phyloP scores from a whole-genome alignment of 1,284 basidiomycete genomes.

The Pascua guehoae region DNA sequence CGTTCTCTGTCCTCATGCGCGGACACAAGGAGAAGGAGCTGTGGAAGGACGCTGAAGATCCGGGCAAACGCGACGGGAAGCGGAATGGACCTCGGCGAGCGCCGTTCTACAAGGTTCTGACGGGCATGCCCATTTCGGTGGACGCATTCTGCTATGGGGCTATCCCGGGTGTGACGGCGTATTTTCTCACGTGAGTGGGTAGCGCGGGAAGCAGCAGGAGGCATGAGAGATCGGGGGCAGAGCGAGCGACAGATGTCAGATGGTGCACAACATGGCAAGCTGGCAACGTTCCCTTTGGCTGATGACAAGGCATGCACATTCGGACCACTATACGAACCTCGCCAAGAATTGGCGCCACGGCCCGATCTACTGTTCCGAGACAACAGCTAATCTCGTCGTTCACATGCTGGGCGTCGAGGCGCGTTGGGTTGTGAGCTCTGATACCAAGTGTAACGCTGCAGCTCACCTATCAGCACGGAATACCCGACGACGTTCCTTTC shows the following conservation, averaged over 20 bases:
- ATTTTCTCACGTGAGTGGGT: slow-evolving; percentile 71
- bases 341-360: slow-evolving; percentile 83
- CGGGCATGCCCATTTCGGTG: slow-evolving; percentile 95
- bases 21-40: slow-evolving; percentile 71
- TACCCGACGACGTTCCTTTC: slow-evolving; percentile 74
- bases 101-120: slow-evolving; percentile 85
- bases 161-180: slow-evolving; percentile 82
- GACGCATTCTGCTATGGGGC: slow-evolving; percentile 90
- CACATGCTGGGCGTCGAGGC: slow-evolving; percentile 83
- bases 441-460: slow-evolving; percentile 29
- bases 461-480: slow-evolving; percentile 41
- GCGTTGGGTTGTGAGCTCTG: slow-evolving; percentile 73
- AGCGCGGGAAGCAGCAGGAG: background rate
- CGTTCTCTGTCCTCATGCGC: slow-evolving; percentile 78
- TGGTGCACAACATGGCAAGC: too few species aligned
- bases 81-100: slow-evolving; percentile 65
- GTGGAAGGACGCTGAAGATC: slow-evolving; percentile 70
- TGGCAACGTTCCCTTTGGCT: background rate
- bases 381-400: slow-evolving; percentile 83
- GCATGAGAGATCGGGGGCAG: too few species aligned
- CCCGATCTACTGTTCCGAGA: slow-evolving; percentile 90
- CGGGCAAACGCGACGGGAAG: slow-evolving; percentile 44
- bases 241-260: background rate
- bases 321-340: slow-evolving; percentile 89
- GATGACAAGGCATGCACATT: slow-evolving; percentile 75